Base-by-base conservation (phyloP, 2,329 filamentous ascomycete genomes). In the Pezicula radicicola region DNA sequence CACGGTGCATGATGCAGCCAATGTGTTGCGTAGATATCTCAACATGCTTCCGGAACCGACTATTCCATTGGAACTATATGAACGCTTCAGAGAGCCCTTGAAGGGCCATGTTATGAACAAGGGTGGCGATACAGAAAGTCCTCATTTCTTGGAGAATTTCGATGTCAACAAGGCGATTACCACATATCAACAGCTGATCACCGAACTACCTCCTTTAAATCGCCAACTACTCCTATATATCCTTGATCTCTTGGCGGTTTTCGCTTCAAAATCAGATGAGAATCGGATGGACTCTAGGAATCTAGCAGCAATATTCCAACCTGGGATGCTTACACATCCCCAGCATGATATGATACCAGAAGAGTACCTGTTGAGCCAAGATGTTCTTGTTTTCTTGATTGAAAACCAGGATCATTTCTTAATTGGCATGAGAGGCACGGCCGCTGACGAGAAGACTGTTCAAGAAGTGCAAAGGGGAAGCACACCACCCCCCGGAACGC, bases 321-420 rank as follows among this genome's bases (percentile, higher is more conserved):
- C 94, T 0, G 94, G 94, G 50, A 89, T 99, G 74, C 80, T 99
- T 13, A 97, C 92, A 2, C 94, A 99, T 68, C 94, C 94, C 1
- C 77, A 83, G 54, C 94, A 99, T 68, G 92, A 96, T 65, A 97
- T 99, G 93, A 87, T 91, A 1, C 94, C 94, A 0, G 83, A 89
- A 52, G 93, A 97, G 66, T 99, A 99, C 68, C 86, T 91, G 30
- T 76, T 99, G 6, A 97, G 95, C 67, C 94, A 99, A 76, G 93
- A 94, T 63, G 93, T 99, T 18, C 80, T 99, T 57, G 96, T 99
- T 47, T 99, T 99, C 70, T 75, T 99, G 61, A 99, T 99, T 60
- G 92, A 97, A 67, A 96, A 99, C 64, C 94, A 99, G 69, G 94
- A 99, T 65, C 90, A 96, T 70, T 99, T 99, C 76, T 76, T 99